Base-by-base conservation (phyloP, 2,329 filamentous ascomycete species). In the Diaporthe sp. region DNA sequence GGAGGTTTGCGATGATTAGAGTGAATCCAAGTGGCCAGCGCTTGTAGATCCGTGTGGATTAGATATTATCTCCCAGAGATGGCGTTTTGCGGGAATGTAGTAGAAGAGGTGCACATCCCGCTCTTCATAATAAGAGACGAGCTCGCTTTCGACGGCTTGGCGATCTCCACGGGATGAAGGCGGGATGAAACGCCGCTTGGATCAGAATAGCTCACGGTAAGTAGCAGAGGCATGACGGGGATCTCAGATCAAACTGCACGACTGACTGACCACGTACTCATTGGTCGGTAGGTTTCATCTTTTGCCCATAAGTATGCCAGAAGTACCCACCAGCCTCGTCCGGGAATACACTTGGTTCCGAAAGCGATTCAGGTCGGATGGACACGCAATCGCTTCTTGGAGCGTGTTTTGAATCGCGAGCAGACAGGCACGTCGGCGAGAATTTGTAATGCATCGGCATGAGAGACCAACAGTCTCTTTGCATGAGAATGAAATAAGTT, bases 111-210 rank as follows among this genome's bases (percentile, higher is more conserved):
- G 64, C 47, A 38, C 64, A 68, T 54, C 47, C 47, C 47, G 47
- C 64, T 68, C 64, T 30, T 68, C 33, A 54, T 68, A 54, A 67
- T 4, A 64, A 67, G 22, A 68, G 64, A 68, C 47, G 64, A 68
- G 47, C 33, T 40, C 47, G 33, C 15, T 52, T 54, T 45, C 64
- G 64, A 68, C 47, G 33, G 47, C 64, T 68, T 68, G 64, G 64
- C 64, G 47, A 68, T 68, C 47, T 28, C 9, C 33, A 54, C 28
- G 47, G 64, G 47, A 68, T 68, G 47, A 68, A 68, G 47, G 50
- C 64, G 47, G 64, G 64, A 68, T 68, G 64, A 68, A 68, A 68
- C 64, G 35, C 47, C 33, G n/a, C 64, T 68, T 68, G 64, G 64
- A 68, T 54, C 64, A 68, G 33, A 68, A 54, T 68, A 68, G 64